Evolutionary conservation across 1,284 basidiomycete species (phyloP).

Genomic region (Tylopilus microsporus): DNA sequence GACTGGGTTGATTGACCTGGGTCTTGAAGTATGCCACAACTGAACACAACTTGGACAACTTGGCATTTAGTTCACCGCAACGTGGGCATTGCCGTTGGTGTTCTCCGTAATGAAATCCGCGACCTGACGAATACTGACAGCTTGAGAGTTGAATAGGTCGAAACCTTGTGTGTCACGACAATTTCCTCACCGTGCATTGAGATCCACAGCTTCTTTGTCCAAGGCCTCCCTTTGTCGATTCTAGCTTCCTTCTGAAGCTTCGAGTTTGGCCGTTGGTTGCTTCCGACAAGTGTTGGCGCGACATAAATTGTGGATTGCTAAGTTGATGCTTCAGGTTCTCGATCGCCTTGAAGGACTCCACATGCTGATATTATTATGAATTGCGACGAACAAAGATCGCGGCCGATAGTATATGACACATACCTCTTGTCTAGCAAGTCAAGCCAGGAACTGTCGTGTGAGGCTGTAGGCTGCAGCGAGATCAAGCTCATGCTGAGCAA

Average conservation of each 20-base stretch:
- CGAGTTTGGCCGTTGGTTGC: slow-evolving; percentile 74
- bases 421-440: slow-evolving; percentile 65
- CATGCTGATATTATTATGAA: slow-evolving; percentile 42
- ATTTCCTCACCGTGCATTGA: slow-evolving; percentile 57
- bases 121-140: slow-evolving; percentile 69
- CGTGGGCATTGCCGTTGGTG: slow-evolving; percentile 35
- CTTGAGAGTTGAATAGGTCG: slow-evolving; percentile 56
- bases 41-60: slow-evolving; percentile 69
- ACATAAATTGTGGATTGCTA: slow-evolving; percentile 43
- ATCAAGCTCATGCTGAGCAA: slow-evolving; percentile 59
- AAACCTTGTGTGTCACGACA: neutral
- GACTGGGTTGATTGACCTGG: slow-evolving; percentile 70
- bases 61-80: slow-evolving; percentile 50
- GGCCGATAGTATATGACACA: slow-evolving; percentile 11
- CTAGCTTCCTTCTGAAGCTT: slow-evolving; percentile 74
- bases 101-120: slow-evolving; percentile 47
- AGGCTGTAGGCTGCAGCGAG: slow-evolving; percentile 65
- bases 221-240: slow-evolving; percentile 69
- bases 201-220: slow-evolving; percentile 71
- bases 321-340: slow-evolving; percentile 65
- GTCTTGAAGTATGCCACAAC: slow-evolving; percentile 78
- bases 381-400: slow-evolving; percentile 7
- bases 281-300: slow-evolving; percentile 53
- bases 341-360: slow-evolving; percentile 72
- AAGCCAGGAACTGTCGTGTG: slow-evolving; percentile 75